Conservation (phyloP, 78 protist genomes). For the Planoprotostelium fungivorum region DNA sequence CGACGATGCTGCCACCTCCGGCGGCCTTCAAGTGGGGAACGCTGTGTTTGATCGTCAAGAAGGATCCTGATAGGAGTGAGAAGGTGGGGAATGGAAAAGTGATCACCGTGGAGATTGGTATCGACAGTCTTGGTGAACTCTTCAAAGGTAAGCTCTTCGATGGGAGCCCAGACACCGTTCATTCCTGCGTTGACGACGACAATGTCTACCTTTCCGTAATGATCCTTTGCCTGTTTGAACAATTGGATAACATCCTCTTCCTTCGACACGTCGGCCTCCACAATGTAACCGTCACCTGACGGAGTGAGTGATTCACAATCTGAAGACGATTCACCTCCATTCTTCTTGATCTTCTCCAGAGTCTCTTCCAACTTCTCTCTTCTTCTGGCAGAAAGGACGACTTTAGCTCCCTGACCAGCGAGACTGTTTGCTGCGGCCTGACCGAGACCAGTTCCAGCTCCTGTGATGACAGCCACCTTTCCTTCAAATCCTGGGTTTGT, state of each 20-base stretch:
- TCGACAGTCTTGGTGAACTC: not conserved
- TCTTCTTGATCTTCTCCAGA: not conserved
- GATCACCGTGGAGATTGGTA: not conserved
- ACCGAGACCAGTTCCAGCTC: not conserved
- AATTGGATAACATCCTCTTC: not conserved
- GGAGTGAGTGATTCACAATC: not conserved
- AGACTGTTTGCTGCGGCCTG: not conserved
- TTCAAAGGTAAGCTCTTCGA: not conserved
- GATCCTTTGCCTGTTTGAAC: not conserved
- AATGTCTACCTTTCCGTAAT: not conserved
- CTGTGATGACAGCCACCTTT: not conserved
- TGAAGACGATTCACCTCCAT: not conserved
- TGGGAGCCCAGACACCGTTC: not conserved
- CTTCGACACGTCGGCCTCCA: not conserved
- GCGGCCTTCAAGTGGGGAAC: not conserved
- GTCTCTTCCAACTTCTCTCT: not conserved
- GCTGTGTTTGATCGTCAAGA: not conserved
- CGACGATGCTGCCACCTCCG: not conserved
- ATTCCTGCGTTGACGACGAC: not conserved
- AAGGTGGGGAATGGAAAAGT: not conserved
- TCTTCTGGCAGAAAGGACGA: not conserved
- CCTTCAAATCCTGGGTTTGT: not conserved
- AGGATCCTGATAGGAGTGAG: not conserved
- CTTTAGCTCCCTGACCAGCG: not conserved
- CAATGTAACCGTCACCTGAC: not conserved